These are phyloP conservation scores for Fraxinus nigra DNA, from an alignment of 305 asterid species.

Conservation along the genomic window DNA sequence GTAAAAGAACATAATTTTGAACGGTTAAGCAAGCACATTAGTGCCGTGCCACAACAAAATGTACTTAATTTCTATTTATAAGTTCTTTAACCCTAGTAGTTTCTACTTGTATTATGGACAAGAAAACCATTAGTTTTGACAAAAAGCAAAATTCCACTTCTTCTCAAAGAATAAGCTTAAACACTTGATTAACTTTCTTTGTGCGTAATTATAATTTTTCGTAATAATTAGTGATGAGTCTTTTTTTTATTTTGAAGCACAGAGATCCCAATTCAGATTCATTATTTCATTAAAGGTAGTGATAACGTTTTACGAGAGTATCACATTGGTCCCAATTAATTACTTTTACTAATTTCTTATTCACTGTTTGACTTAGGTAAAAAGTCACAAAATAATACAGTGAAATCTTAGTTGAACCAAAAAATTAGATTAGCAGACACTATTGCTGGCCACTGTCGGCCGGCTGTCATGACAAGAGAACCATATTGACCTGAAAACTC, in stretches of 20 bases:
- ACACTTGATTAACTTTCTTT: not conserved
- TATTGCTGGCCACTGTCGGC: not conserved
- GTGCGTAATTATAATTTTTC: not conserved
- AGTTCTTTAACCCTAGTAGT: not conserved
- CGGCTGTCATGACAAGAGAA: not conserved
- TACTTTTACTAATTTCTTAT: not conserved
- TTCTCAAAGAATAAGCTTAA: not conserved
- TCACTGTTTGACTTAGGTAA: not conserved
- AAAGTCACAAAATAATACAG: not conserved
- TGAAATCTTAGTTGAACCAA: not conserved
- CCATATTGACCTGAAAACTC: not conserved
- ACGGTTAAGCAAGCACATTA: not conserved
- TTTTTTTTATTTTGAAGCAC: not conserved
- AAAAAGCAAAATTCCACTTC: not conserved
- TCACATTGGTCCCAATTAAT: not conserved
- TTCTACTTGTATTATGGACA: not conserved
- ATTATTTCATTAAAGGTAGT: not conserved
- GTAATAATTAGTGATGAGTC: not conserved
- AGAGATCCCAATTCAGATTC: not conserved
- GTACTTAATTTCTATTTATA: not conserved
- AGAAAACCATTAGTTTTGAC: not conserved
- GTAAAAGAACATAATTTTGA: not conserved
- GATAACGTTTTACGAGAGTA: not conserved
- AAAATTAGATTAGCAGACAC: not conserved
- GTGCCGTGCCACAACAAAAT: not conserved